Evolutionary conservation across 2,329 filamentous ascomycete species (phyloP), one percentile per base, ranked within the genome.

Genomic region (Chaetomiaceae sp.): DNA sequence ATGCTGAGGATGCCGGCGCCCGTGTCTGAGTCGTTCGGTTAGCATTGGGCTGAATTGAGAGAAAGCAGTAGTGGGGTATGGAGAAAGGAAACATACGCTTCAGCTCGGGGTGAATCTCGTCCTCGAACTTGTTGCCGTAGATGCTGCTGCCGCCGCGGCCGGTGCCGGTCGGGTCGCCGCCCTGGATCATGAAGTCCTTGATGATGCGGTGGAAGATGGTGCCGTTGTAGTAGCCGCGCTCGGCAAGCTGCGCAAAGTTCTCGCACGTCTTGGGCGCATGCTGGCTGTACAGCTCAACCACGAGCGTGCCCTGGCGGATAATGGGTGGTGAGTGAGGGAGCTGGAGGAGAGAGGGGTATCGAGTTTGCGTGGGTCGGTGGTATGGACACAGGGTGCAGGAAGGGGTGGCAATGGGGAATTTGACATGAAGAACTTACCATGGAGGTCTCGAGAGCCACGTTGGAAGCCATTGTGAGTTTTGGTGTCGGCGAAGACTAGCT

Each of bases 111-210:
- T 35, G 41, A 58, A 97, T 91, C 74, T 98, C 93, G 69, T 98
- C 93, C 51, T 84, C 88, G 65, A 97, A 97, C 63, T 88, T 91
- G 41, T 89, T 86, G 60, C 91, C 93, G 68, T 88, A 97, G 70
- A 96, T 95, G 51, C 84, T 90, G 48, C 75, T 75, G 48, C 93
- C 93, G 58, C 93, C 93, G 49, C 89, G 82, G 42, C 93, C 93
- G 1, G 89, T 96, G 50, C 90, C 91, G 0, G 91, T 95, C 1
- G 91, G 91, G 66, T 98, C 93, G 49, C 91, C 90, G 52, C 85
- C 87, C 71, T 97, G 91, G 48, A 95, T 76, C 91, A 98, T 97
- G 74, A 98, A 98, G 68, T 88, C 81, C 42, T 88, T 83, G 62
- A 98, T 97, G 58, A 97, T 83, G 65, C 93, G 89, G 73, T 97